Conservation (phyloP, 2,329 filamentous ascomycete species). For the Davidsoniella neocaledoniae region DNA sequence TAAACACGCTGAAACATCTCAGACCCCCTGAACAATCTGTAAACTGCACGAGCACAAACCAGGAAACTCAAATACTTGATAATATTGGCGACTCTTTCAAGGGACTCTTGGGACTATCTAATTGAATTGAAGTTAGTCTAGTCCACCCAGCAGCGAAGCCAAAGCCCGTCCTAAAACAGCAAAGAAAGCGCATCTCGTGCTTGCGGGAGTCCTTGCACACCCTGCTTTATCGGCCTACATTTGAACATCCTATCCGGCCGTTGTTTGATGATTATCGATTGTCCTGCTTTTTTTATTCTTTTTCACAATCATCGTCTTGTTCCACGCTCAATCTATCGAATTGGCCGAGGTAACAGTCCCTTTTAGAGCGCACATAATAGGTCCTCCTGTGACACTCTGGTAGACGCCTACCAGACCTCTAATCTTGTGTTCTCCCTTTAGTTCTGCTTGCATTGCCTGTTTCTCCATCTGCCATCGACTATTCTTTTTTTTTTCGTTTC, state of each 20-base stretch:
- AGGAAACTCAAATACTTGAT: too few species aligned
- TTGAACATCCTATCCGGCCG: neutral
- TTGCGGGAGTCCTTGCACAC: constrained; percentile 10
- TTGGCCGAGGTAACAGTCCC: too few species aligned
- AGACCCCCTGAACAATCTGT: too few species aligned
- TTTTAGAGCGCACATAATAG: too few species aligned
- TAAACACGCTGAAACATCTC: too few species aligned
- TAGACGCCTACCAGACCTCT: neutral
- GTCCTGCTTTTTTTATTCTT: neutral
- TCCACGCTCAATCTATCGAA: too few species aligned
- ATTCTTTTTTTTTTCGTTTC: neutral
- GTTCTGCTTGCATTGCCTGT: neutral
- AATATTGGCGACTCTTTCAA: too few species aligned
- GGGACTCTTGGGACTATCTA: too few species aligned
- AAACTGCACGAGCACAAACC: too few species aligned
- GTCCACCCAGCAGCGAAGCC: neutral
- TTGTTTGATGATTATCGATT: neutral
- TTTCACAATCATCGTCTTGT: neutral
- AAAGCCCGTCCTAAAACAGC: constrained; percentile 8
- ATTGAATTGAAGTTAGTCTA: neutral
- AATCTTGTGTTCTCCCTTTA: neutral
- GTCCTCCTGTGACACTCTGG: too few species aligned
- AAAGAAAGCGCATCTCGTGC: constrained; percentile 9
- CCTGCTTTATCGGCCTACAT: neutral
- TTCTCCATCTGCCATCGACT: neutral